Percentiles rank a stretch among this genome's conserved stretches.
Evolutionary conservation across 441 rosid species (phyloP).

Genomic region (Gossypium schwendimanii): DNA sequence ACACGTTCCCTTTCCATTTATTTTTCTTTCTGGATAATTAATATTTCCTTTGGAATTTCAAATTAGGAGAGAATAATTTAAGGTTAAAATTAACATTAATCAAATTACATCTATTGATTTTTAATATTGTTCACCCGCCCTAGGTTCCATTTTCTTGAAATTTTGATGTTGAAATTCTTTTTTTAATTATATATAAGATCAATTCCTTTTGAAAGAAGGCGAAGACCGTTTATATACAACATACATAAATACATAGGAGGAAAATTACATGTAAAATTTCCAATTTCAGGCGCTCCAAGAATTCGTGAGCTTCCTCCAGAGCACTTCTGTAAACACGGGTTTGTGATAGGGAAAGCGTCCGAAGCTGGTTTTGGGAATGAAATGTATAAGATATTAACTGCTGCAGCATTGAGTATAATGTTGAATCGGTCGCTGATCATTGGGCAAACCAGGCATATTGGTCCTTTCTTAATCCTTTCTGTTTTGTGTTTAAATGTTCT

Average conservation of each 20-base stretch:
- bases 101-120: neutral
- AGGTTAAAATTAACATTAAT: neutral
- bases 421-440: conserved; percentile 88
- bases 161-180: neutral
- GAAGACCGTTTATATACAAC: neutral
- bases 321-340: conserved; percentile 70
- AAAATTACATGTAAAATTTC: conserved; percentile 8
- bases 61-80: neutral
- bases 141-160: neutral
- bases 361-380: conserved; percentile 98
- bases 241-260: neutral
- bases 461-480: conserved; percentile 89
- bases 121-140: neutral
- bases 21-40: neutral
- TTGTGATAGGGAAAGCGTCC: conserved; percentile 80
- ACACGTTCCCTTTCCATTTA: neutral
- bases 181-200: neutral
- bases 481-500: conserved; percentile 11
- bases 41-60: neutral
- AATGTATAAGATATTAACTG: conserved; percentile 89
- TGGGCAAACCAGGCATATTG: conserved; percentile 99
- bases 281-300: conserved; percentile 49
- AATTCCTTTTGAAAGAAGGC: neutral
- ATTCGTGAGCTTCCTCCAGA: conserved; percentile 67
- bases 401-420: conserved; percentile 76